Percentiles rank a stretch among this genome's conserved stretches.
Evolutionary conservation across 768 basidiomycete genomes (phyloP).

Genomic region (Boletus subcaerulescens): DNA sequence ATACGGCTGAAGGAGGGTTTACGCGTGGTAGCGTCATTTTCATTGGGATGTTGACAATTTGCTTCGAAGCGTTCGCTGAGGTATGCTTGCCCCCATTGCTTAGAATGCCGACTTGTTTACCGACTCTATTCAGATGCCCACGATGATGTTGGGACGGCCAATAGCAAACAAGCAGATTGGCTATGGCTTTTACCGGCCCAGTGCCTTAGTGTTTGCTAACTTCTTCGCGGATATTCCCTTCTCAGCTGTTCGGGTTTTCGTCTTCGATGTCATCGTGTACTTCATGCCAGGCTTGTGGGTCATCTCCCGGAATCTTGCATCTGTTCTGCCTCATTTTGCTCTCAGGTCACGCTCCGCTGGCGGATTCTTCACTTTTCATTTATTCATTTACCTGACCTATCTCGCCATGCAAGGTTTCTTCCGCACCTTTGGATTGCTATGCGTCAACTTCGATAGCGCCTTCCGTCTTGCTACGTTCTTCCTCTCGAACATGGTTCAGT

Average conservation of each 20-base stretch:
- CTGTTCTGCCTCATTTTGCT: slow-evolving; percentile 1
- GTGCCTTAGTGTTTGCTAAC: slow-evolving; percentile 62
- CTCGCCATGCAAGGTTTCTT: slow-evolving; percentile 84
- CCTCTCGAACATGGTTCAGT: slow-evolving; percentile 73
- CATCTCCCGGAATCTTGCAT: slow-evolving; percentile 25
- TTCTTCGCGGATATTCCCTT: slow-evolving; percentile 69
- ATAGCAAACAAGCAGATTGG: slow-evolving; percentile 66
- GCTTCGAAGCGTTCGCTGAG: slow-evolving; percentile 72
- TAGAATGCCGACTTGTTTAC: slow-evolving; percentile 1
- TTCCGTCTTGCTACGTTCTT: slow-evolving; percentile 62
- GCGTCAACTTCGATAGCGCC: slow-evolving; percentile 50
- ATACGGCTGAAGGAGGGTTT: slow-evolving; percentile 78
- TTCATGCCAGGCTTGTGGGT: slow-evolving; percentile 57
- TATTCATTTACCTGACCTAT: slow-evolving; percentile 63
- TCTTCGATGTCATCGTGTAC: slow-evolving; percentile 67
- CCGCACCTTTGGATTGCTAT: slow-evolving; percentile 63
- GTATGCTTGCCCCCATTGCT: slow-evolving; percentile 31
- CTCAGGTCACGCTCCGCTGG: slow-evolving; percentile 33
- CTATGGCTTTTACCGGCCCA: slow-evolving; percentile 66
- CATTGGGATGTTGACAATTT: slow-evolving; percentile 59
- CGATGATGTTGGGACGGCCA: slow-evolving; percentile 78
- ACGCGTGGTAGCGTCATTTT: slow-evolving; percentile 85
- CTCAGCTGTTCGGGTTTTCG: slow-evolving; percentile 53
- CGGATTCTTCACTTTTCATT: slow-evolving; percentile 56
- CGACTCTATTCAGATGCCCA: slow-evolving; percentile 48